Evolutionary conservation across 2,329 filamentous ascomycete genomes (phyloP), one percentile per base, ranked within the genome.

Genomic region (Penicillium sp.): DNA sequence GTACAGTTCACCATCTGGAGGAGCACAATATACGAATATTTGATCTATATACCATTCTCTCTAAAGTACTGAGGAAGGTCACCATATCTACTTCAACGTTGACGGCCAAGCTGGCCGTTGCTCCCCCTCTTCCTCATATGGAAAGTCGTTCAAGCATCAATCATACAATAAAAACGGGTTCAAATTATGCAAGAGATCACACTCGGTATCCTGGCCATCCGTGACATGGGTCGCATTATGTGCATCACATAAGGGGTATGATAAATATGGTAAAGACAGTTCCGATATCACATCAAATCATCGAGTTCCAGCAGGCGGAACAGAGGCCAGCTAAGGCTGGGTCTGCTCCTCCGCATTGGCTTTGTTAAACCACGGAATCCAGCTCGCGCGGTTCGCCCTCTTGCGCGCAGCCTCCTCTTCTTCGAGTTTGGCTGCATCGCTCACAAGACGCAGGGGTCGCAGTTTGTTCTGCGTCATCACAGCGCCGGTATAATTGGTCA

Each of bases 361-460:
- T 27, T 75, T 73, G 53, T 76, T 77, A 61, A 80, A 76, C 77
- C 77, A 80, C 19, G 75, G 66, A 53, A 79, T 77, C 77, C 77
- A 79, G 69, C 77, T 79, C 58, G 70, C 73, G 45, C 77, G 70
- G 63, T 80, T 79, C 3, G 75, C 73, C 61, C 75, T 78, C 68
- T 77, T 79, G 54, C 74, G 73, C 33, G 74, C 74, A 49, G 63
- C 63, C 43, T 76, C 73, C 50, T 79, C 77, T 41, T 77, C 75
- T 29, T 77, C 75, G 6, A 69, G 63, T 24, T 66, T 73, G 52
- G 79, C 71, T 24, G 73, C 68, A 54, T 77, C 77, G 52, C 75
- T 77, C 63, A 98, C 92, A 29, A 99, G 82, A 16, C 93, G 84
- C 63, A 99, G 79, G 7, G 93, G 93, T 35, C 93, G 84, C 57